phyloP scores from a whole-genome alignment of 1,139 yeast genomes.

The Candida mesenterica region DNA sequence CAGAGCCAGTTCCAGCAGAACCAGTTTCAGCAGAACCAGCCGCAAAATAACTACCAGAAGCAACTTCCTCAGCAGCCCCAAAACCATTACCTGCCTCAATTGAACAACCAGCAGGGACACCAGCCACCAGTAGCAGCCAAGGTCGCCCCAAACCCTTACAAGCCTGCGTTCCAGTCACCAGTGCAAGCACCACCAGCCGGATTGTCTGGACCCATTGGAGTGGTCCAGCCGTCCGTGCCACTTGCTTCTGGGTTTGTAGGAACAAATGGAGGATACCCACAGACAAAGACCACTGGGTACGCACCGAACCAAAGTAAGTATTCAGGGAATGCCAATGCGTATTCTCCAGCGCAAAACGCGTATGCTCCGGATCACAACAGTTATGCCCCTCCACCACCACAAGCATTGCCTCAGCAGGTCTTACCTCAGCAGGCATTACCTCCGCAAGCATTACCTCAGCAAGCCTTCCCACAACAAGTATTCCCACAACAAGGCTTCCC shows the following conservation, averaged over 20 bases:
- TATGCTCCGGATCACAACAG: constrained; percentile 4
- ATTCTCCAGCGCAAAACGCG: constrained; percentile 4
- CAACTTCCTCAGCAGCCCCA: constrained; percentile 6
- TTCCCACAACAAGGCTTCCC: background rate
- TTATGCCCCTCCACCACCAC: background rate
- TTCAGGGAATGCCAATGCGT: background rate
- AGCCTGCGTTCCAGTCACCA: background rate
- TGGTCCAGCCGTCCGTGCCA: background rate
- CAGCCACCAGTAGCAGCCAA: background rate
- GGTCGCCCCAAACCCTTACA: constrained; percentile 1
- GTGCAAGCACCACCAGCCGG: background rate
- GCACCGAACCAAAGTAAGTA: too few species aligned
- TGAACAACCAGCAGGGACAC: constrained; percentile 3
- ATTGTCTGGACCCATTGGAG: background rate
- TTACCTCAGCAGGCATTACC: background rate
- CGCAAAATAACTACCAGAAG: background rate
- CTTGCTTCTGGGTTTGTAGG: constrained; percentile 1
- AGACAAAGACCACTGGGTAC: constrained; percentile 1
- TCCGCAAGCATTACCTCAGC: too few species aligned
- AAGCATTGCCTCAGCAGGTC: background rate
- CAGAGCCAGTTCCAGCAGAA: constrained; percentile 1
- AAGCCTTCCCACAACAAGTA: too few species aligned
- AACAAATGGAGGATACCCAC: constrained; percentile 2
- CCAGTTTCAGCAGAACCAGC: constrained; percentile 3
- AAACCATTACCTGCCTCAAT: constrained; percentile 2